Evolutionary conservation across 257 asterid species (phyloP).

Genomic region (Salvia miltiorrhiza): DNA sequence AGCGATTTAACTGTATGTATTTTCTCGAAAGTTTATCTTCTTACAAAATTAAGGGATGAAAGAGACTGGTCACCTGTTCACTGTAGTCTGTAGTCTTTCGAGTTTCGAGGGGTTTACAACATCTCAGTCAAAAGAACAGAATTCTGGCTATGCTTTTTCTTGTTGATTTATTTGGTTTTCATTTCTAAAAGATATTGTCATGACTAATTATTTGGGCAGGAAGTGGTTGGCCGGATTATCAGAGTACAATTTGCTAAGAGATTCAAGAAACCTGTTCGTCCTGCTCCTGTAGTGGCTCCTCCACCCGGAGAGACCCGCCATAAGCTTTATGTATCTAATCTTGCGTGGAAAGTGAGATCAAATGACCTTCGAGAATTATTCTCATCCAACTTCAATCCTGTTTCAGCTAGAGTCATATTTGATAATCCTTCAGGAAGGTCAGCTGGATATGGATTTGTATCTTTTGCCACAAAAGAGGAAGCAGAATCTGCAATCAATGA

Average conservation of each 20-base stretch:
- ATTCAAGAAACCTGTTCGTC: conserved; percentile 63
- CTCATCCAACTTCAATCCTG: conserved; percentile 50
- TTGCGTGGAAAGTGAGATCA: conserved; percentile 90
- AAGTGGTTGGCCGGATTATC: conserved; percentile 67
- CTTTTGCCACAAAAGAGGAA: conserved; percentile 79
- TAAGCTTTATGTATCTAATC: conserved; percentile 66
- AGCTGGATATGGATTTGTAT: conserved; percentile 82
- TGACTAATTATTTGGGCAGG: conserved; percentile 42
- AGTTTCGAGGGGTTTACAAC: not conserved
- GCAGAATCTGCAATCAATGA: conserved; percentile 66
- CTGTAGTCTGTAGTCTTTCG: not conserved
- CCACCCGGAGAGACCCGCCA: conserved; percentile 48
- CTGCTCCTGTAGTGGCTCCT: conserved; percentile 29
- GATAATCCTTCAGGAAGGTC: conserved; percentile 69
- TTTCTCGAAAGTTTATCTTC: not conserved
- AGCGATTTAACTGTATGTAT: not conserved
- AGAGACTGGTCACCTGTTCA: not conserved
- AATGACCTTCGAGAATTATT: conserved; percentile 68
- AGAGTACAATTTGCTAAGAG: conserved; percentile 65
- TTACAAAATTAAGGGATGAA: not conserved
- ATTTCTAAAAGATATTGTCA: conserved; percentile 10
- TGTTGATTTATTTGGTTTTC: not conserved
- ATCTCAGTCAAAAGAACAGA: not conserved
- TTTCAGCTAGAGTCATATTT: conserved; percentile 71
- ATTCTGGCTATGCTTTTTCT: not conserved